Conservation (phyloP, 805 yeast genomes). For the Cyberlindnera mississippiensis region DNA sequence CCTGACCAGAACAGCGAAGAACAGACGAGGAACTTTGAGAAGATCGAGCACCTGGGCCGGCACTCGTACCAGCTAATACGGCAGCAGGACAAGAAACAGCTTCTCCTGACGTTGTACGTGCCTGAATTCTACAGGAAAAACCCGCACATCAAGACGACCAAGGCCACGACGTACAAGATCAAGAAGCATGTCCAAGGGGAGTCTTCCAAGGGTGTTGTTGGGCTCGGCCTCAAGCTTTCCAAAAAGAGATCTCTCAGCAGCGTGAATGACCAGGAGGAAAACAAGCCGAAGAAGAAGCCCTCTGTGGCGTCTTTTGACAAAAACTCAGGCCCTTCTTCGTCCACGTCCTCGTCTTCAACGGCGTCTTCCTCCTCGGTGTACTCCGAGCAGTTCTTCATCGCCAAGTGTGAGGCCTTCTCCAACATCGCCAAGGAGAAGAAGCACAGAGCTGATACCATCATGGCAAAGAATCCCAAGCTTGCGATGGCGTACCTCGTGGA, state of each 20-base stretch:
- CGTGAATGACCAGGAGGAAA: conserved; percentile 6
- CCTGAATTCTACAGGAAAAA: conserved; percentile 14
- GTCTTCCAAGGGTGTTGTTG: background rate
- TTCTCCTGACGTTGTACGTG: conserved; percentile 14
- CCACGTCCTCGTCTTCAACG: background rate
- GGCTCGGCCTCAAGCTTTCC: conserved; percentile 5
- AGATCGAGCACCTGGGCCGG: conserved; percentile 10
- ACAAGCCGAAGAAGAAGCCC: background rate
- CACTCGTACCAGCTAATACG: conserved; percentile 9
- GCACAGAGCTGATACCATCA: conserved; percentile 19
- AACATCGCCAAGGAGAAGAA: conserved; percentile 15
- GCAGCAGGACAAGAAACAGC: background rate
- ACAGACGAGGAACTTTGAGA: conserved; percentile 8
- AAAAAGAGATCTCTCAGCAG: conserved; percentile 3
- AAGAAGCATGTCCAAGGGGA: conserved; percentile 1
- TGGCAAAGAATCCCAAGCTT: conserved; percentile 1
- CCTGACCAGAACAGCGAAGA: no score
- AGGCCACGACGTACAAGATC: conserved; percentile 4
- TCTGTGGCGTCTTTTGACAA: background rate
- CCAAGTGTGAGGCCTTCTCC: conserved; percentile 6
- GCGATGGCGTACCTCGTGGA: conserved; percentile 17
- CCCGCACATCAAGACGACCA: conserved; percentile 3
- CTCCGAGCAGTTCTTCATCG: background rate
- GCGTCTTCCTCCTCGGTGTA: background rate
- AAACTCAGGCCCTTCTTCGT: background rate